A percentile compares a stretch with the other conserved stretches of the same genome.
These are phyloP conservation scores for Diaporthe longicolla DNA, from an alignment of 2,329 filamentous ascomycete species.

Conservation along the genomic window DNA sequence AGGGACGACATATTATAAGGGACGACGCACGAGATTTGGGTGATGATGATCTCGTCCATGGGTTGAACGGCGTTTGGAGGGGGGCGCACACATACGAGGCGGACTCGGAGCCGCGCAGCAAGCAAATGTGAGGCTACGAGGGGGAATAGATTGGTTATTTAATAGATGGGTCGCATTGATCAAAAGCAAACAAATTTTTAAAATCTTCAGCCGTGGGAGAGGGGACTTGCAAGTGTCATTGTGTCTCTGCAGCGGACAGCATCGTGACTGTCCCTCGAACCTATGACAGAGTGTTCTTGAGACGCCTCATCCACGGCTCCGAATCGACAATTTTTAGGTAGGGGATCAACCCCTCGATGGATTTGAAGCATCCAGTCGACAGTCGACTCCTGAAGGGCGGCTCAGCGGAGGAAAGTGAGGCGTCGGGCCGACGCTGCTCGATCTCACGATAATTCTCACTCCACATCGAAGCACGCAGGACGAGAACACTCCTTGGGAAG, in stretches of 20 bases:
- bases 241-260: no score
- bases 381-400: background rate
- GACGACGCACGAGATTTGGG: background rate
- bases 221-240: background rate
- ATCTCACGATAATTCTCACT: no score
- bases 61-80: slow-evolving; percentile 33
- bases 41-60: slow-evolving; percentile 26
- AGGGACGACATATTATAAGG: slow-evolving; percentile 16
- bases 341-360: background rate
- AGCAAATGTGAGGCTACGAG: slow-evolving; percentile 18
- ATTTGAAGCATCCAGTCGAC: background rate
- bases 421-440: background rate
- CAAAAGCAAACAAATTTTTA: slow-evolving; percentile 28
- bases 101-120: slow-evolving; percentile 8
- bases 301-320: background rate
- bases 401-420: background rate
- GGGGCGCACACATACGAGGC: slow-evolving; percentile 18
- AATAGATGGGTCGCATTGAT: slow-evolving; percentile 35
- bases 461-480: no score
- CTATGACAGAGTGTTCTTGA: no score
- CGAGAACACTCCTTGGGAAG: no score
- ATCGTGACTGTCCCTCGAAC: no score
- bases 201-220: background rate
- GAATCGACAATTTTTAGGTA: background rate
- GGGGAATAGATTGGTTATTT: slow-evolving; percentile 38